Conservation (phyloP, 1,284 basidiomycete species). For the Lignosus rhinocerotis region DNA sequence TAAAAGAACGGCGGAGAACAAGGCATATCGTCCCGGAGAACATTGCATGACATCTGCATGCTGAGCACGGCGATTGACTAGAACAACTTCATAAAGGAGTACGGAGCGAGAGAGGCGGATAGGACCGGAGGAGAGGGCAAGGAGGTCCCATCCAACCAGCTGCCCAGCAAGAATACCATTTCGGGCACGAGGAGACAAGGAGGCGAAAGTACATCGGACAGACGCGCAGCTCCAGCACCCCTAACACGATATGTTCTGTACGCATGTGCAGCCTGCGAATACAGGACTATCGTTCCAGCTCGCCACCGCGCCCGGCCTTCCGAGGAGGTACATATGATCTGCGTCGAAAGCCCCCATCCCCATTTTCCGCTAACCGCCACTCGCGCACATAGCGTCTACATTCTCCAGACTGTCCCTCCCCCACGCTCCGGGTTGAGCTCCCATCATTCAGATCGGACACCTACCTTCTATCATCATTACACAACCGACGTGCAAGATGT, state of each 20-base stretch:
- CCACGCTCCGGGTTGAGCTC: background rate
- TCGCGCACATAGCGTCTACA: background rate
- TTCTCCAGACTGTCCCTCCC: slow-evolving; percentile 1
- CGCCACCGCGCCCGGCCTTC: slow-evolving; percentile 8
- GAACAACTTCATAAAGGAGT: slow-evolving; percentile 21
- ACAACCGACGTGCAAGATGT: background rate
- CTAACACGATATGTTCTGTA: slow-evolving; percentile 18
- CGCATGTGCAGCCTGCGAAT: slow-evolving; percentile 4
- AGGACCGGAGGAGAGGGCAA: slow-evolving; percentile 8
- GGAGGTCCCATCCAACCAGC: background rate
- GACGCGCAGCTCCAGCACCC: slow-evolving; percentile 22
- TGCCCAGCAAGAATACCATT: slow-evolving; percentile 22
- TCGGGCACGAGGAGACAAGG: slow-evolving; percentile 34
- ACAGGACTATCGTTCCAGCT: background rate
- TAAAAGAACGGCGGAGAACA: slow-evolving; percentile 4
- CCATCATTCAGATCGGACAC: background rate
- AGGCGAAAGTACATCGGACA: slow-evolving; percentile 24
- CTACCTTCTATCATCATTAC: background rate
- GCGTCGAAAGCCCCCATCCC: slow-evolving; percentile 3
- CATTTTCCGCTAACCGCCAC: slow-evolving; percentile 1
- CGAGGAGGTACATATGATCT: slow-evolving; percentile 17
- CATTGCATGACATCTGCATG: slow-evolving; percentile 1
- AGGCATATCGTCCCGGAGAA: slow-evolving; percentile 2
- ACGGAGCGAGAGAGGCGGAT: slow-evolving; percentile 19
- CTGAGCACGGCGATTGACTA: slow-evolving; percentile 9